A percentile compares a stretch with the other conserved stretches of the same genome.
Conservation (phyloP, 2,329 filamentous ascomycete species). For the Lecanicillium sp. region DNA sequence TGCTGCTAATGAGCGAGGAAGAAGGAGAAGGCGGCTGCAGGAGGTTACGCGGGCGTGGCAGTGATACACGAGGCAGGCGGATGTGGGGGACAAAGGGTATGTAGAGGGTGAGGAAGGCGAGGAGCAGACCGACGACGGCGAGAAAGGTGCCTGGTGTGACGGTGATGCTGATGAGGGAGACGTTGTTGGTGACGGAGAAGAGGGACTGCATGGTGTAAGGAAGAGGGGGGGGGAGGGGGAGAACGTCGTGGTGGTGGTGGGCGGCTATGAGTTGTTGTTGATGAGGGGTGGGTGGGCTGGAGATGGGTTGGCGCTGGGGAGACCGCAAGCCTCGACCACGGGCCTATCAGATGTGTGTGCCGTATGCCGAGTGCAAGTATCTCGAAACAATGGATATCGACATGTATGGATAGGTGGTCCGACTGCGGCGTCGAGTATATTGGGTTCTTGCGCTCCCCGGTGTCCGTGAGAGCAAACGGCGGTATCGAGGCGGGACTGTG, state of each 20-base stretch:
- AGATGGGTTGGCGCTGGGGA: too few relatives aligned
- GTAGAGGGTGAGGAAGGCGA: conserved; percentile 48
- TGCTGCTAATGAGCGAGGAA: conserved; percentile 13
- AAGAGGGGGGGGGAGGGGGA: neutral
- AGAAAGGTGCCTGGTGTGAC: conserved; percentile 54
- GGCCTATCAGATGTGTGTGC: too few relatives aligned
- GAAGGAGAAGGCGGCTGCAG: neutral
- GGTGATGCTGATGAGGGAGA: conserved; percentile 53
- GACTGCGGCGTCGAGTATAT: too few relatives aligned
- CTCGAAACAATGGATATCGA: too few relatives aligned
- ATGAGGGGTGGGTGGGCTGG: neutral
- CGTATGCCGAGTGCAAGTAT: too few relatives aligned
- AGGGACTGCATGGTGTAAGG: conserved; percentile 48
- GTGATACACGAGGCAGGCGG: conserved; percentile 28
- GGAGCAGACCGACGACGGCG: conserved; percentile 41
- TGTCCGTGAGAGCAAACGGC: too few relatives aligned
- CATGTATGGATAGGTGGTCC: too few relatives aligned
- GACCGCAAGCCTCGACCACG: too few relatives aligned
- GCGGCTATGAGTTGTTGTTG: neutral
- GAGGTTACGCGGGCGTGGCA: conserved; percentile 25
- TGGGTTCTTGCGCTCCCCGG: too few relatives aligned
- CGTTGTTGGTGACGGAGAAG: conserved; percentile 55
- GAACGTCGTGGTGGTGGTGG: neutral
- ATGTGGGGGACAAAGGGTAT: conserved; percentile 29
- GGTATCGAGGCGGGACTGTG: too few relatives aligned